Percentiles rank a stretch among this genome's conserved stretches.
These are phyloP conservation scores for Yamadazyma buinensis DNA, from an alignment of 1,139 yeast species.

Conservation along the genomic window DNA sequence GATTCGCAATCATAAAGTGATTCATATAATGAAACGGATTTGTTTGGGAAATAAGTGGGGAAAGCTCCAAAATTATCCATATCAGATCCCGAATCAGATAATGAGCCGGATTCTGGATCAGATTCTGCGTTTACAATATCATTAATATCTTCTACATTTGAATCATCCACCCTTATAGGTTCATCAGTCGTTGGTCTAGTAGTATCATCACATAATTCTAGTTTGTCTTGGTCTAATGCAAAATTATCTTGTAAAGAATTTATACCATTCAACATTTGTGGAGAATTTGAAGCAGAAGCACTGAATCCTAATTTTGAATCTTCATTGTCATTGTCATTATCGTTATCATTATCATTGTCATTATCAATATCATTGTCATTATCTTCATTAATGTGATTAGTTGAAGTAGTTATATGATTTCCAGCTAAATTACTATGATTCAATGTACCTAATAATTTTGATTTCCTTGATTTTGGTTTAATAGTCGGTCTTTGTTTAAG, in stretches of 20 bases:
- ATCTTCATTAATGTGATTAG: not conserved
- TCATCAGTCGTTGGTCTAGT: conserved; percentile 22
- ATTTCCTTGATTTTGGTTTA: conserved; percentile 34
- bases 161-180: conserved; percentile 18
- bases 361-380: conserved; percentile 2
- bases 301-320: conserved; percentile 20
- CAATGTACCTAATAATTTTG: conserved; percentile 7
- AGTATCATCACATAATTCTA: conserved; percentile 29
- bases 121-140: conserved; percentile 16
- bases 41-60: conserved; percentile 13
- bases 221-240: conserved; percentile 33
- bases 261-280: conserved; percentile 38
- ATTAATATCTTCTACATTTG: conserved; percentile 15
- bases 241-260: conserved; percentile 30
- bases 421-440: not conserved
- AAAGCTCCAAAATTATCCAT: conserved; percentile 14
- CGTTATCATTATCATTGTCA: conserved; percentile 5
- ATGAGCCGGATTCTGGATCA: conserved; percentile 16
- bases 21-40: conserved; percentile 27
- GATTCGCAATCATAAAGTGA: conserved; percentile 34
- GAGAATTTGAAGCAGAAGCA: conserved; percentile 40
- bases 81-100: conserved; percentile 17
- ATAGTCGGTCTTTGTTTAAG: conserved; percentile 32
- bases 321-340: conserved; percentile 3
- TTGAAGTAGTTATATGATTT: not conserved